Evolutionary conservation across 169 alveolate genomes (phyloP), one percentile per base, ranked within the genome.

Genomic region (Cryptosporidium ryanae): DNA sequence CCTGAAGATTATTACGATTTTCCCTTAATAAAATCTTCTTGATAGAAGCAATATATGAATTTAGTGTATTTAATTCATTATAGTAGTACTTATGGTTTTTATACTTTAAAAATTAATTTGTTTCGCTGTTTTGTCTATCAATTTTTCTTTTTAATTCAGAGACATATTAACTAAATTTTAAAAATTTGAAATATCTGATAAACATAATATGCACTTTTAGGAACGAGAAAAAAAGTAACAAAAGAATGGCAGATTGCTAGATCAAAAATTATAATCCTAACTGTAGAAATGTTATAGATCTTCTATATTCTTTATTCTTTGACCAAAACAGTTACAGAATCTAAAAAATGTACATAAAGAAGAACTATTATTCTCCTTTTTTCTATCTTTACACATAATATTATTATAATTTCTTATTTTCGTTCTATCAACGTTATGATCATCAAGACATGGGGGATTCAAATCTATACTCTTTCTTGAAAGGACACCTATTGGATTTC

Each of bases 321-420:
- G 71, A 5, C 87, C 87, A 55, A 76, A 59, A 25, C 87, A 76
- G 59, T 55, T 59, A 59, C 87, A 76, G 5, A 76, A 59, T 32
- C 54, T 61, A 44, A 61, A 59, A 31, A 59, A 76, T 18, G 71
- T 59, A 43, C 87, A 76, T 18, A 76, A 25, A 43, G 84, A 71
- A 27, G 87, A 59, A 43, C 61, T 59, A 25, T 55, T 61, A 4
- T 57, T 27, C 1, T 46, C 27, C 15, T 27, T 3, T 12, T 27
- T 59, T 31, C 43, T 50, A 70, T 13, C 59, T 46, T 23, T 46
- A 25, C 2, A 34, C 29, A 23, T 23, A 38, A 43, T 54, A 17
- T 7, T 31, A 5, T 44, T 43, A 31, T 49, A 68, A 68, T 29
- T 50, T 50, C 32, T 52, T 21, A 25, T 23, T 15, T 1, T 21